Evolutionary conservation across 768 basidiomycete species (phyloP).

Genomic region (Hypsizygus marmoreus): DNA sequence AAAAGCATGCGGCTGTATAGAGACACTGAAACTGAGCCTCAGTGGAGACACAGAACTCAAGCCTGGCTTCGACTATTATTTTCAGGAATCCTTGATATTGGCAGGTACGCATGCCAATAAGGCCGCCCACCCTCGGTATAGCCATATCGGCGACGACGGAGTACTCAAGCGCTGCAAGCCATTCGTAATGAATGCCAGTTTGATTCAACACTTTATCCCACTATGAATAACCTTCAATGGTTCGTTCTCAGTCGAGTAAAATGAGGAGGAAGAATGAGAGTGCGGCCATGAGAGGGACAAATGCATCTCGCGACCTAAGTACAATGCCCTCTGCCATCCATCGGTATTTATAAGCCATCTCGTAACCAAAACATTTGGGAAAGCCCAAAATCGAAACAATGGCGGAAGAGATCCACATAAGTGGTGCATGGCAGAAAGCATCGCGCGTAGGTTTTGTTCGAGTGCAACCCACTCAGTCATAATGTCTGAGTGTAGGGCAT

Average conservation of each 20-base stretch:
- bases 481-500: neutral
- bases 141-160: slow-evolving; percentile 7
- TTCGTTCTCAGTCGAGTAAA: neutral
- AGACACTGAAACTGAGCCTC: neutral
- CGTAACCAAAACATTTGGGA: slow-evolving; percentile 7
- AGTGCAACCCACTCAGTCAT: slow-evolving; percentile 1
- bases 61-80: neutral
- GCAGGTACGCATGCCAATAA: slow-evolving; percentile 9
- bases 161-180: slow-evolving; percentile 9
- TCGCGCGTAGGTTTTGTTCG: slow-evolving; percentile 5
- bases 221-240: slow-evolving; percentile 2
- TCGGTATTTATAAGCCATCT: neutral
- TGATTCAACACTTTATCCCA: slow-evolving; percentile 1
- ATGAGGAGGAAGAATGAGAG: slow-evolving; percentile 9
- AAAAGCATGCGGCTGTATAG: neutral
- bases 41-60: neutral
- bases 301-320: slow-evolving; percentile 9
- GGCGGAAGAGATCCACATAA: neutral
- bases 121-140: slow-evolving; percentile 6
- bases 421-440: slow-evolving; percentile 6
- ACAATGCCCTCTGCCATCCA: neutral
- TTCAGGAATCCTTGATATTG: neutral
- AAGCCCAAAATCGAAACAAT: slow-evolving; percentile 6
- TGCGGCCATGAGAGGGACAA: slow-evolving; percentile 15
- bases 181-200: slow-evolving; percentile 9